These are phyloP conservation scores for Podaxis sp. DNA, from an alignment of 768 basidiomycete species.

Conservation along the genomic window DNA sequence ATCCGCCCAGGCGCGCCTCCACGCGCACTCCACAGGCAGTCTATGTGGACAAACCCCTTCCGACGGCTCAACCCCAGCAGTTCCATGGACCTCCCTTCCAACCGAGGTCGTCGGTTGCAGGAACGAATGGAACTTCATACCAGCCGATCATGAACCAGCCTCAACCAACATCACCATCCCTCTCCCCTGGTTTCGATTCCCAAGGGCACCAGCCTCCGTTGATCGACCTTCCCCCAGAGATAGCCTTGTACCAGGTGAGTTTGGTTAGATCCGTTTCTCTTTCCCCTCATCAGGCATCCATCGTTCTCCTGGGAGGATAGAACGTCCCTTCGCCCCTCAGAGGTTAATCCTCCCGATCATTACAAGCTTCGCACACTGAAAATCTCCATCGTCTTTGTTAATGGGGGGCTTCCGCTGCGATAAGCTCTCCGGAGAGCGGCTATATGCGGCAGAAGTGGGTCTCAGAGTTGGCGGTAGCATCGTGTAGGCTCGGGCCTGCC, in stretches of 20 bases:
- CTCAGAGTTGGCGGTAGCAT: not conserved
- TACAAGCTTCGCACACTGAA: conserved; percentile 18
- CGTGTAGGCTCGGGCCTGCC: not conserved
- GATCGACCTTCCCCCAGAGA: conserved; percentile 25
- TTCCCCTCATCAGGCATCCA: conserved; percentile 9
- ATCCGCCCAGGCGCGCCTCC: conserved; percentile 11
- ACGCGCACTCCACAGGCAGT: conserved; percentile 12
- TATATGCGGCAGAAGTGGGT: not conserved
- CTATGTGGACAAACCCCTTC: not conserved
- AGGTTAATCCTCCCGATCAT: conserved; percentile 20
- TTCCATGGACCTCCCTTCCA: conserved; percentile 8
- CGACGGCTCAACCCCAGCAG: not conserved
- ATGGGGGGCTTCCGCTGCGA: not conserved
- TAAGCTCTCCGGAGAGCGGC: conserved; percentile 7
- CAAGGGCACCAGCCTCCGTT: conserved; percentile 17
- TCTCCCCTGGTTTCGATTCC: conserved; percentile 5
- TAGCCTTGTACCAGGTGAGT: conserved; percentile 31
- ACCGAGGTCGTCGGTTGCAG: not conserved
- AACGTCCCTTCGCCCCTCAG: conserved; percentile 9
- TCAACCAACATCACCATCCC: not conserved
- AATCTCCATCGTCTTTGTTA: conserved; percentile 12
- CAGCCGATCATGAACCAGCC: not conserved
- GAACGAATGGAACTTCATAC: not conserved
- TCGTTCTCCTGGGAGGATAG: not conserved
- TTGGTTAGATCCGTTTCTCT: conserved; percentile 10